phyloP scores from a whole-genome alignment of 2,329 filamentous ascomycete species.

The Talaromyces sp. region DNA sequence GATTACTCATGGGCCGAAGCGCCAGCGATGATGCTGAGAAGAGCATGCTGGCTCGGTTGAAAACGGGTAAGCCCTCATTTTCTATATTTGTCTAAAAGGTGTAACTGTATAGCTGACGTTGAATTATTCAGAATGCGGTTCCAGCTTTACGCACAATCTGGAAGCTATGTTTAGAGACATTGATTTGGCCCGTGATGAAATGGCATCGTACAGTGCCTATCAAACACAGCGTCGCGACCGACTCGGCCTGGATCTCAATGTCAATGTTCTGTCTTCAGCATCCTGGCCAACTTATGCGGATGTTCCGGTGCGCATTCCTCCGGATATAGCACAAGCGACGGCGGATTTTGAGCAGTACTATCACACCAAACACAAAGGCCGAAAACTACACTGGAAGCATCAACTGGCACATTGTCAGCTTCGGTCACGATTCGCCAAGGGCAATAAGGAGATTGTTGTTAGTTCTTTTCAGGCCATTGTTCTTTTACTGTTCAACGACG shows the following conservation, averaged over 20 bases:
- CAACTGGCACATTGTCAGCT: conserved; percentile 85
- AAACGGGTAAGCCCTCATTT: conserved; percentile 50
- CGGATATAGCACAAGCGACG: conserved; percentile 68
- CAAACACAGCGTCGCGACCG: conserved; percentile 54
- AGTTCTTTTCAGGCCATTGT: conserved; percentile 90
- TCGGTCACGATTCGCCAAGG: conserved; percentile 71
- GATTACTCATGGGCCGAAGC: conserved; percentile 84
- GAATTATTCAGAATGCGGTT: conserved; percentile 65
- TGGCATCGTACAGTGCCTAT: conserved; percentile 75
- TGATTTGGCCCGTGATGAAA: conserved; percentile 86
- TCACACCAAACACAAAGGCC: conserved; percentile 79
- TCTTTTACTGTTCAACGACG: conserved; percentile 79
- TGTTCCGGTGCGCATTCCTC: conserved; percentile 65
- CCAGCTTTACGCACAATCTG: conserved; percentile 90
- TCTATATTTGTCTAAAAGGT: not conserved
- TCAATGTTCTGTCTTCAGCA: conserved; percentile 83
- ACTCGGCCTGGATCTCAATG: conserved; percentile 64
- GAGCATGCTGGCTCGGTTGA: conserved; percentile 87
- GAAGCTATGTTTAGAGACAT: conserved; percentile 99
- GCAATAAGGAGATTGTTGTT: conserved; percentile 80
- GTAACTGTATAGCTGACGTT: not conserved
- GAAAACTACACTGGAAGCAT: conserved; percentile 87
- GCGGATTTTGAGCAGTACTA: conserved; percentile 81
- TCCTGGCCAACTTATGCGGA: conserved; percentile 93
- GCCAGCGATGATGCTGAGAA: conserved; percentile 92